Conservation (phyloP, 2,329 filamentous ascomycete genomes). For the Alternaria sp. region DNA sequence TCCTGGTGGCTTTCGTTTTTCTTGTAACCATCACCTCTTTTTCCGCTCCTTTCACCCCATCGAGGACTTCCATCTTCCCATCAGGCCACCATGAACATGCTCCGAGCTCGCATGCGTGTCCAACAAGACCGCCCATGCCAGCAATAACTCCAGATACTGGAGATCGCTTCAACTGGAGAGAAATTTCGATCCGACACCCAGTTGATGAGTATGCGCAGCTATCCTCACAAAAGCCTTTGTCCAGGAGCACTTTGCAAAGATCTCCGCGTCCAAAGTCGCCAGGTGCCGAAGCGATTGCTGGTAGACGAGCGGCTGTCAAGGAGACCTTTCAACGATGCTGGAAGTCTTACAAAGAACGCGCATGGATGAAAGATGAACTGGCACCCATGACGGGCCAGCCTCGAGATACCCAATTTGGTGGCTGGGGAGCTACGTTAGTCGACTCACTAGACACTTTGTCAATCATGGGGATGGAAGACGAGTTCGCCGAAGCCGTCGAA, state of each 20-base stretch:
- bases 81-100: constrained; percentile 1
- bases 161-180: constrained; percentile 23
- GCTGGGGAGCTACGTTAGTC: constrained; percentile 55
- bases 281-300: not conserved
- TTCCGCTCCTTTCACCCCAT: constrained; percentile 12
- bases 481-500: constrained; percentile 53
- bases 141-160: constrained; percentile 15
- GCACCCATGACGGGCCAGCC: constrained; percentile 49
- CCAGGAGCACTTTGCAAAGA: not conserved
- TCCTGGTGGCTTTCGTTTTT: constrained; percentile 7
- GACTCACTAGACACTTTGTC: constrained; percentile 54
- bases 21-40: constrained; percentile 14
- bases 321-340: constrained; percentile 47
- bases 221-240: not conserved
- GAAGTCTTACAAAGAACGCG: constrained; percentile 58
- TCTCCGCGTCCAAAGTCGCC: not conserved
- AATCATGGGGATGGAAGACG: constrained; percentile 54
- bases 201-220: constrained; percentile 9
- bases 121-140: constrained; percentile 13
- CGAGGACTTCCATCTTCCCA: constrained; percentile 1
- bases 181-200: constrained; percentile 12
- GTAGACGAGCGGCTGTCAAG: constrained; percentile 32
- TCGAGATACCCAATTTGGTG: constrained; percentile 50
- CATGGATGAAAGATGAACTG: constrained; percentile 57
- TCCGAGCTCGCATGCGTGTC: constrained; percentile 14